These are phyloP conservation scores for Dictyostelium intermedium DNA, from an alignment of 78 protist genomes.

Conservation along the genomic window DNA sequence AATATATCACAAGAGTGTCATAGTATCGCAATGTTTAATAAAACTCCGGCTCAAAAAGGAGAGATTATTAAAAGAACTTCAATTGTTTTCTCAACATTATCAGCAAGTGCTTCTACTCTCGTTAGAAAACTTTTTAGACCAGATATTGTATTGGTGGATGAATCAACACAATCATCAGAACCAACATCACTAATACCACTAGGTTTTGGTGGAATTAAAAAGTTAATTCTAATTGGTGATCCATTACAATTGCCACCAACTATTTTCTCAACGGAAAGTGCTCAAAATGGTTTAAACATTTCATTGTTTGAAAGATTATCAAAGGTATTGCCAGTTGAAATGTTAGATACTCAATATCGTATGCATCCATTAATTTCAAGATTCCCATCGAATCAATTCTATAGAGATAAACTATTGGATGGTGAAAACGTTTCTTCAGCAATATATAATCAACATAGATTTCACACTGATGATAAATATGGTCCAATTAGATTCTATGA, in stretches of 20 bases:
- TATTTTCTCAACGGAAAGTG: not conserved
- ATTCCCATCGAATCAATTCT: slow-evolving; percentile 85
- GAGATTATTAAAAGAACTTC: not conserved
- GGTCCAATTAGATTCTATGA: slow-evolving; percentile 12
- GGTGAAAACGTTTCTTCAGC: slow-evolving; percentile 9
- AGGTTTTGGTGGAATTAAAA: not conserved
- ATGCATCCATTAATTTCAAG: slow-evolving; percentile 88
- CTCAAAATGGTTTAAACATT: not conserved
- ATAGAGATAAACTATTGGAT: slow-evolving; percentile 52
- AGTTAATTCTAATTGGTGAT: slow-evolving; percentile 24
- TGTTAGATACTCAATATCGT: slow-evolving; percentile 85
- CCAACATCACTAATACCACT: slow-evolving; percentile 83
- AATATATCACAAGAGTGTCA: slow-evolving; percentile 20
- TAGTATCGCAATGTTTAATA: not conserved
- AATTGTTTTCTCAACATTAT: slow-evolving; percentile 72
- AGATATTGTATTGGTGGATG: slow-evolving; percentile 84
- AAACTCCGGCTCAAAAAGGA: not conserved
- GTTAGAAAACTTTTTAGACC: not conserved
- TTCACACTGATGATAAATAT: not conserved
- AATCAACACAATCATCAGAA: slow-evolving; percentile 88
- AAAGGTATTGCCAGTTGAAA: not conserved
- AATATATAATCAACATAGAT: not conserved
- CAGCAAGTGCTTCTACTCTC: slow-evolving; percentile 24
- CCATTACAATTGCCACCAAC: slow-evolving; percentile 35
- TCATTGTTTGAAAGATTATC: slow-evolving; percentile 25